Evolutionary conservation across 169 alveolate species (phyloP), one percentile per base, ranked within the genome.

Genomic region (Cryptosporidium xiaoi): DNA sequence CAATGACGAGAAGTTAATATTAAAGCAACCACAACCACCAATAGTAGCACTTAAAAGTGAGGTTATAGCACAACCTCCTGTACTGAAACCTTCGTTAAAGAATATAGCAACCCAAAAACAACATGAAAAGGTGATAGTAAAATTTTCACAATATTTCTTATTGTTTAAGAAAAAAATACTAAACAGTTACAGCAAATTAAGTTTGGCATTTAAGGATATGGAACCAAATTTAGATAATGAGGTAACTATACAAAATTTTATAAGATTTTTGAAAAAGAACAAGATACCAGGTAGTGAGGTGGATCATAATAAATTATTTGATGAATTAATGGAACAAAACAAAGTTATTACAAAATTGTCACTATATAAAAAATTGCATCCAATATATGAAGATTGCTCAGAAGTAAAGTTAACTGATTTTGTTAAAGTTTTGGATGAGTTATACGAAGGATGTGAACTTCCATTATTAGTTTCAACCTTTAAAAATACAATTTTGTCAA

Each of bases 371-470:
- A 77, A 77, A 8, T 13, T 77, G 0, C 69, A 77, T 62, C 87
- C 87, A 13, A 18, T 60, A 27, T 69, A 69, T 56, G 71, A 77
- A 20, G 50, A 16, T 58, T 13, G 0, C 33, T 40, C 66, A 7
- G 71, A 62, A 13, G 53, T 53, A n/a, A 60, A 58, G 27, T 60
- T 77, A 12, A 71, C 36, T 10, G 87, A 77, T 34, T 77, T 77
- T 60, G 87, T 62, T 12, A 31, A 40, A 46, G 18, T 62, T 13
- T 36, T 77, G 55, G 69, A 60, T 40, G 87, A 77, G 46, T 58
- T 77, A 16, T 77, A 77, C 36, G 87, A 77, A 10, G 87, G 87
- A 16, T 56, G 71, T 24, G 71, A 60, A 64, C 53, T 60, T 77
- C 87, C 71, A 10, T 62, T 48, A 44, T 33, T 77, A 24, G 64